Evolutionary conservation across 2,329 filamentous ascomycete species (phyloP).

Genomic region (Thielaviopsis ethacetica): DNA sequence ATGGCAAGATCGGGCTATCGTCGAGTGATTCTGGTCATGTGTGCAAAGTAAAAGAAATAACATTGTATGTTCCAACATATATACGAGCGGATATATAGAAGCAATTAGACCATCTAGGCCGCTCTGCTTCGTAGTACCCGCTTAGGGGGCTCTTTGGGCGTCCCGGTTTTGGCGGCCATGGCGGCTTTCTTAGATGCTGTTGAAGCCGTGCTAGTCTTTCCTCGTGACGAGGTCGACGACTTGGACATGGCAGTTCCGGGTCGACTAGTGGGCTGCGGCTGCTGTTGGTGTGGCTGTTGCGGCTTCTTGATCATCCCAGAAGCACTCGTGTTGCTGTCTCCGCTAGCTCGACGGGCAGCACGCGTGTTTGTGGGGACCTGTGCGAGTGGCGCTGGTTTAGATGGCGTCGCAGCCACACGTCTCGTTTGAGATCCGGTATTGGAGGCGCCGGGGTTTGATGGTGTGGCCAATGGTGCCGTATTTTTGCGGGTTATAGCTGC

Average conservation of each 20-base stretch:
- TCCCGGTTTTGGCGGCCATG: constrained; percentile 32
- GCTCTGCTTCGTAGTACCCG: constrained; percentile 40
- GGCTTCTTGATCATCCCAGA: neutral
- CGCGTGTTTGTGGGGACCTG: constrained; percentile 19
- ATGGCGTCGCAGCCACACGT: constrained; percentile 14
- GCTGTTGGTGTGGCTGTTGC: constrained; percentile 29
- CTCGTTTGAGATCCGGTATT: constrained; percentile 15
- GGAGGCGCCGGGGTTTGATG: constrained; percentile 27
- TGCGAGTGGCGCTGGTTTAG: constrained; percentile 27
- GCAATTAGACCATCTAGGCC: neutral
- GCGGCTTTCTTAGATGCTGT: constrained; percentile 34
- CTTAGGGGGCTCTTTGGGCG: constrained; percentile 30
- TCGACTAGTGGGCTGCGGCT: constrained; percentile 34
- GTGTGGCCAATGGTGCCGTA: constrained; percentile 28
- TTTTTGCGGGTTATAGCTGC: constrained; percentile 30
- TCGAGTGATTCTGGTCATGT: neutral
- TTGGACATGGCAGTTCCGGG: constrained; percentile 24
- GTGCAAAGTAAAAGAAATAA: neutral
- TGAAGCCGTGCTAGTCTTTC: constrained; percentile 34
- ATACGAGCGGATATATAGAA: neutral
- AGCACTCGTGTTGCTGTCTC: constrained; percentile 31
- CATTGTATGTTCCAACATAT: neutral
- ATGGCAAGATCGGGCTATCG: neutral
- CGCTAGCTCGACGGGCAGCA: constrained; percentile 43
- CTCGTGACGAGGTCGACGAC: constrained; percentile 10